Percentiles rank a stretch among this genome's conserved stretches.
phyloP scores from a whole-genome alignment of 2,329 filamentous ascomycete genomes.

The Beauveria australis region DNA sequence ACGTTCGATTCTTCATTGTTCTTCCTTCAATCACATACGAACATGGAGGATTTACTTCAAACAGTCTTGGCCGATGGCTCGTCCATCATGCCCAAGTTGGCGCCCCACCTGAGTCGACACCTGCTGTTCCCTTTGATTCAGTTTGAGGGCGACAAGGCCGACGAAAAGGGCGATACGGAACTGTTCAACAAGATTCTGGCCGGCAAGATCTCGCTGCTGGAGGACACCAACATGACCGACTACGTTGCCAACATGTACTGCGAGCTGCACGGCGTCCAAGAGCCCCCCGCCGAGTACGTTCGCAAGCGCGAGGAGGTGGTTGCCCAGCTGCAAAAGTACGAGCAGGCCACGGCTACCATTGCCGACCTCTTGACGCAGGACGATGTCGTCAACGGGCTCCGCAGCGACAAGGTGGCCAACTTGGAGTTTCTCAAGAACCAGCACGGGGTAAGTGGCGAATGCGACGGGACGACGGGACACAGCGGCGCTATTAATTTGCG shows the following conservation, averaged over 20 bases:
- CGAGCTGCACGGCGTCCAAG: slow-evolving; percentile 73
- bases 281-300: slow-evolving; percentile 75
- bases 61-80: slow-evolving; percentile 58
- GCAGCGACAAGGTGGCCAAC: slow-evolving; percentile 97
- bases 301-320: slow-evolving; percentile 87
- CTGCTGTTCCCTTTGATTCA: slow-evolving; percentile 94
- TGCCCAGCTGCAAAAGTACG: slow-evolving; percentile 70
- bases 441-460: slow-evolving; percentile 60
- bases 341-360: slow-evolving; percentile 84
- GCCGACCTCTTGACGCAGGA: slow-evolving; percentile 78
- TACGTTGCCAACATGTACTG: slow-evolving; percentile 89
- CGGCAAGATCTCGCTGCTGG: slow-evolving; percentile 87
- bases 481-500: no score
- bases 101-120: slow-evolving; percentile 89
- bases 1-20: slow-evolving; percentile 5
- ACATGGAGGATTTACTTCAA: slow-evolving; percentile 34
- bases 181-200: slow-evolving; percentile 64
- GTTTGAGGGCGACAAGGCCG: slow-evolving; percentile 75
- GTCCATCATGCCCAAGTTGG: slow-evolving; percentile 80
- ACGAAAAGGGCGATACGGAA: slow-evolving; percentile 56
- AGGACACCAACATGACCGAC: slow-evolving; percentile 98
- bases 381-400: slow-evolving; percentile 80
- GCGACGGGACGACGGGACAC: no score
- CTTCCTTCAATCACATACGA: slow-evolving; percentile 19
- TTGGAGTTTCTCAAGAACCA: slow-evolving; percentile 97